phyloP scores from a whole-genome alignment of 78 protist genomes.

The Guillardia theta region DNA sequence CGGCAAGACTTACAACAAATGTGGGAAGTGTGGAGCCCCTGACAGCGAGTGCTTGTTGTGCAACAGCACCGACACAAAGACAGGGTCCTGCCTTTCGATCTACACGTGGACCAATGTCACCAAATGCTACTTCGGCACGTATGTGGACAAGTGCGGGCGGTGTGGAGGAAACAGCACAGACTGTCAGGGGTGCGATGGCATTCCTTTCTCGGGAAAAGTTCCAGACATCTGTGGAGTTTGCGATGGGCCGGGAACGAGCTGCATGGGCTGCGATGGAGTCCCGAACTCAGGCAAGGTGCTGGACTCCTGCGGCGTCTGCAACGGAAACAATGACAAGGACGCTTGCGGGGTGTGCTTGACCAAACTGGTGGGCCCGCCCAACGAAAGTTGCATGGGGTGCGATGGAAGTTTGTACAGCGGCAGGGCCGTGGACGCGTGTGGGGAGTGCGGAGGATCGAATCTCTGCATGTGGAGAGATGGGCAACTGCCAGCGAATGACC shows the following conservation, averaged over 20 bases:
- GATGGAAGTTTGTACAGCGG: constrained; percentile 61
- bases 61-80: no score
- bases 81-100: no score
- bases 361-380: neutral
- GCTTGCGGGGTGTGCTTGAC: neutral
- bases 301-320: constrained; percentile 27
- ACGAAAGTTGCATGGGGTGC: constrained; percentile 64
- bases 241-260: neutral
- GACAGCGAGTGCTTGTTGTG: no score
- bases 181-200: constrained; percentile 74
- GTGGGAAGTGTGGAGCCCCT: neutral
- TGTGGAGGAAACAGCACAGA: neutral
- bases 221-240: neutral
- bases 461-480: neutral
- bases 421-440: constrained; percentile 36
- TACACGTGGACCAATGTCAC: no score
- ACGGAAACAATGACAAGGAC: neutral
- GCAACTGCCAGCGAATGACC: neutral
- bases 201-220: constrained; percentile 33
- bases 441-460: constrained; percentile 47
- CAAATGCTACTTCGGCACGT: neutral
- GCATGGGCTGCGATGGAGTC: constrained; percentile 53
- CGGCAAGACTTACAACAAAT: no score
- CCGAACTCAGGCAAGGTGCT: neutral
- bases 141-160: neutral